Conservation (phyloP, 2,329 filamentous ascomycete species). For the Chaetomiaceae sp. region DNA sequence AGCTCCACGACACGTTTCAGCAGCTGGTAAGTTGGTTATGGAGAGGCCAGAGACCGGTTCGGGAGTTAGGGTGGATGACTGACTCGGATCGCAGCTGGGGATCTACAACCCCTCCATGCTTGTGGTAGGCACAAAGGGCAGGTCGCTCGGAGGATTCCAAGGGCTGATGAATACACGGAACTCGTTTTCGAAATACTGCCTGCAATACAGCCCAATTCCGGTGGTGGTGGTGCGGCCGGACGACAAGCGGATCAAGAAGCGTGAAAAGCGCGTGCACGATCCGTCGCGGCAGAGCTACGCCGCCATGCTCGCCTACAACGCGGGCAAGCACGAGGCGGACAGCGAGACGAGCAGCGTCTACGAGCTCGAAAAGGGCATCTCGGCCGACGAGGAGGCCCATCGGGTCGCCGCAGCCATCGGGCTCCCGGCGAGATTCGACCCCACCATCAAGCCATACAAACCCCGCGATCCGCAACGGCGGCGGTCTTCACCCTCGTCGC, state of each 20-base stretch:
- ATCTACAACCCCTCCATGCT: slow-evolving; percentile 89
- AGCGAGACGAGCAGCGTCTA: slow-evolving; percentile 49
- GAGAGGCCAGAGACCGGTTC: too few species aligned
- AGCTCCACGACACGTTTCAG: slow-evolving; percentile 85
- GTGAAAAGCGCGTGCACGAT: slow-evolving; percentile 75
- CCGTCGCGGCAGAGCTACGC: slow-evolving; percentile 71
- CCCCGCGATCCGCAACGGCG: slow-evolving; percentile 9
- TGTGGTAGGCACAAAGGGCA: slow-evolving; percentile 81
- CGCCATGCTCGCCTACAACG: slow-evolving; percentile 64
- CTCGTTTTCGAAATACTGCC: slow-evolving; percentile 89
- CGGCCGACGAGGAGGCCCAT: slow-evolving; percentile 59
- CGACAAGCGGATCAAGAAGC: slow-evolving; percentile 85
- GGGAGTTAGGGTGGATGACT: too few species aligned
- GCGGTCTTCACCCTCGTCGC: slow-evolving; percentile 17
- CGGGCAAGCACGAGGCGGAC: slow-evolving; percentile 54
- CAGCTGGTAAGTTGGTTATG: slow-evolving; percentile 74
- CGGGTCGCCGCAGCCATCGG: slow-evolving; percentile 59
- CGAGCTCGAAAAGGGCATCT: slow-evolving; percentile 50
- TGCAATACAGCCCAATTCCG: slow-evolving; percentile 88
- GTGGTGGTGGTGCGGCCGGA: slow-evolving; percentile 88
- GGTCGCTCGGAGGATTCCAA: slow-evolving; percentile 80
- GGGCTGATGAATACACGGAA: slow-evolving; percentile 72
- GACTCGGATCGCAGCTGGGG: slow-evolving; percentile 58
- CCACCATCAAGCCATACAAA: slow-evolving; percentile 55
- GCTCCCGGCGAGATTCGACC: slow-evolving; percentile 58